phyloP scores from a whole-genome alignment of 768 basidiomycete genomes.

The Ramaria sp. region DNA sequence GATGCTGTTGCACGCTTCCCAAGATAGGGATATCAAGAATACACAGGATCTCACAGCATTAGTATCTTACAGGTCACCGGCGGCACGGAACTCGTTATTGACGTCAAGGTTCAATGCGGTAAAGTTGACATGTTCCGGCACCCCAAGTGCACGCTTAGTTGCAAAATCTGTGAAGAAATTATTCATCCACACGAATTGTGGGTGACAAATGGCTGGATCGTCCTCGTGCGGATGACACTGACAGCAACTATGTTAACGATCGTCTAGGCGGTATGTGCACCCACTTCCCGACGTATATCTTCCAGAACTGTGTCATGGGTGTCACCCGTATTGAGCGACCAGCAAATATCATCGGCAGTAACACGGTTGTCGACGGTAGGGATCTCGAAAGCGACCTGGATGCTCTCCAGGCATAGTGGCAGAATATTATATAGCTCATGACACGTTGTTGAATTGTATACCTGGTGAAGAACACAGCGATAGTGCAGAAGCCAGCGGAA shows the following conservation, averaged over 20 bases:
- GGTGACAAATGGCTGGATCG: slow-evolving; percentile 9
- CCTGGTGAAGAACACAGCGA: slow-evolving; percentile 17
- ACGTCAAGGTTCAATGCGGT: background rate
- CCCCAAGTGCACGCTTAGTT: slow-evolving; percentile 6
- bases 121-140: slow-evolving; percentile 2
- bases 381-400: slow-evolving; percentile 1
- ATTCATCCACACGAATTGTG: slow-evolving; percentile 15
- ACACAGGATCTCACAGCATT: background rate
- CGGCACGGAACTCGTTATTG: background rate
- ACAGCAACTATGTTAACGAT: no score
- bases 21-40: background rate
- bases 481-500: slow-evolving; percentile 22
- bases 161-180: slow-evolving; percentile 1
- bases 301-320: slow-evolving; percentile 10
- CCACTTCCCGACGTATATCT: slow-evolving; percentile 3
- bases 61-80: slow-evolving; percentile 6
- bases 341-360: slow-evolving; percentile 8
- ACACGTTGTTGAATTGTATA: slow-evolving; percentile 24
- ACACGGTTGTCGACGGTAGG: slow-evolving; percentile 4
- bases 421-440: slow-evolving; percentile 15
- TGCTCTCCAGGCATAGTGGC: slow-evolving; percentile 17
- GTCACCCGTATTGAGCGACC: slow-evolving; percentile 9
- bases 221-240: slow-evolving; percentile 1
- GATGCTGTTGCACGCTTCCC: slow-evolving; percentile 6
- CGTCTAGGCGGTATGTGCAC: background rate